Conservation (phyloP, 2,329 filamentous ascomycete species). For the Hawksworthiomyces lignivorus region DNA sequence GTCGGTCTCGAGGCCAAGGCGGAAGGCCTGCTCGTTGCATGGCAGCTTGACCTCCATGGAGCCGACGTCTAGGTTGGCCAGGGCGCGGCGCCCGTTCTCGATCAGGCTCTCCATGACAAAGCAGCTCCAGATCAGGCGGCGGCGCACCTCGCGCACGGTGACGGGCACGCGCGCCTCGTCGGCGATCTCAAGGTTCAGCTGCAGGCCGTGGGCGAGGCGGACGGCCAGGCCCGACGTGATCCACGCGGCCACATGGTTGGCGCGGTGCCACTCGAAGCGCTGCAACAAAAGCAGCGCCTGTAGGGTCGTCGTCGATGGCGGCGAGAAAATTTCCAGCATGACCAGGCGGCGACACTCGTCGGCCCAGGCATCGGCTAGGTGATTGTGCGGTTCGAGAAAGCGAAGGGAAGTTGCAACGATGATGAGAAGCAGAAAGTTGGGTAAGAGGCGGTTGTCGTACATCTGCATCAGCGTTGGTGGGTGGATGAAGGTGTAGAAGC, state of each 20-base stretch:
- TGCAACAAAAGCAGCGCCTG: conserved; percentile 5
- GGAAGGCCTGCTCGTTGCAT: conserved; percentile 7
- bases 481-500: conserved; percentile 7
- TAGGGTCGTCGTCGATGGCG: conserved; percentile 5
- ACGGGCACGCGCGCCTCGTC: background rate
- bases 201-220: conserved; percentile 5
- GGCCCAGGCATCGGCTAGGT: conserved; percentile 2
- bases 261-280: conserved; percentile 8
- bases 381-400: conserved; percentile 3
- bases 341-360: conserved; percentile 5
- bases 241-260: conserved; percentile 4
- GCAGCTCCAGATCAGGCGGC: conserved; percentile 6
- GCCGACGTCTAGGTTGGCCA: background rate
- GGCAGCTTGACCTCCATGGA: conserved; percentile 1
- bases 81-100: conserved; percentile 1
- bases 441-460: conserved; percentile 3
- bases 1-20: conserved; percentile 4
- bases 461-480: conserved; percentile 6
- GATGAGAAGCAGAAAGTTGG: conserved; percentile 2
- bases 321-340: conserved; percentile 5
- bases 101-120: conserved; percentile 10
- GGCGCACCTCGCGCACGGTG: conserved; percentile 1
- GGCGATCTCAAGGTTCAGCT: conserved; percentile 9
- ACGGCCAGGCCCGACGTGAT: conserved; percentile 4
- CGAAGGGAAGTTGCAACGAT: conserved; percentile 1